Base-by-base conservation (phyloP, 345 rosid genomes). In the Lepidium africanum region DNA sequence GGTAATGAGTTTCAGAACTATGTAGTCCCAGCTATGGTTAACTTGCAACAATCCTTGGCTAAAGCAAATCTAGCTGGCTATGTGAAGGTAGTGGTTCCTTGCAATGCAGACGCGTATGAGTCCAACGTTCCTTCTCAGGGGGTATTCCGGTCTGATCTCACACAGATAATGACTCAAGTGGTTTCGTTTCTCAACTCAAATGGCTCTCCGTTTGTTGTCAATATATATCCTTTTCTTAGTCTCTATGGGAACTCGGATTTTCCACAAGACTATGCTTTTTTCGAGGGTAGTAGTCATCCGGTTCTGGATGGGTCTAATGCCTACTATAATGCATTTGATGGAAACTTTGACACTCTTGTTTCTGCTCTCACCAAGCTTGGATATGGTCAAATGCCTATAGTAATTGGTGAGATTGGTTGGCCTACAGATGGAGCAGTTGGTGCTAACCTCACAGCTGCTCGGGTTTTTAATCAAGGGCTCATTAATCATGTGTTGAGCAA, bases 351-450 rank as follows among this genome's bases (percentile, higher is more conserved):
- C 80, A 91, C 99, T 37, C 87, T 91, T 73, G 90, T 91, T 60
- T 82, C 97, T 43, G 93, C 99, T 11, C 95, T 94, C 43, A 77
- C 76, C 53, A 94, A 81, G 77, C 69, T 94, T 46, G 99, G 97
- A 14, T 94, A 85, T 59, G 86, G 86, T 63, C 96, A 91, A 71
- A 88, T 87, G 91, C 95, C 96, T 46, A 84, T 94, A 37, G 90
- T 91, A 42, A 79, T 94, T 55, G 99, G 99, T 55, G 97, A 94
- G 87, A 83, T 91, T 17, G 96, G 99, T 39, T 94, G 97, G 99
- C 99, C 99, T 38, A 81, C 91, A 0, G 97, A 94, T 72, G 99
- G 97, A 62, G 86, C 91, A 9, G 5, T 80, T 4, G 83, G 88
- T 19, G 99, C 99, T 39, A 91, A 91, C 63, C 83, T 94, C 66